phyloP scores from a whole-genome alignment of 2,329 filamentous ascomycete genomes.

The Arthroderma sp. region DNA sequence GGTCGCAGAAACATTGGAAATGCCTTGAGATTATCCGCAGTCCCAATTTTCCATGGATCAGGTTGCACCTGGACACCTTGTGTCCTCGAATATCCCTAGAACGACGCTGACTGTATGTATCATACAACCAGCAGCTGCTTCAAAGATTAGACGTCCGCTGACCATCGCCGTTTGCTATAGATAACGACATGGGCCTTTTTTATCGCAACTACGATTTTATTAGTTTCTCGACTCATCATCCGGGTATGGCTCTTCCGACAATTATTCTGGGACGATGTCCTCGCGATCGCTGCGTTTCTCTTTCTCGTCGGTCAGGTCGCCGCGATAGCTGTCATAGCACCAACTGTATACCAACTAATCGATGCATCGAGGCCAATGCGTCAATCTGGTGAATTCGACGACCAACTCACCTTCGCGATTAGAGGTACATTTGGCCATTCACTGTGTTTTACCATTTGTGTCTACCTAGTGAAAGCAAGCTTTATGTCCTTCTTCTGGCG shows the following conservation, averaged over 20 bases:
- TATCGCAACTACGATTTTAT: constrained; percentile 4
- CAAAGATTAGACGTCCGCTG: too few species aligned
- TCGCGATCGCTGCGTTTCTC: constrained; percentile 3
- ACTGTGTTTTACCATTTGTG: constrained; percentile 2
- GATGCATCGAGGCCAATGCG: background rate
- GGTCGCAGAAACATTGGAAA: too few species aligned
- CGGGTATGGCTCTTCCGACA: constrained; percentile 7
- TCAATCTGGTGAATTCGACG: constrained; percentile 4
- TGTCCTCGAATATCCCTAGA: too few species aligned
- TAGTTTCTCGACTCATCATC: constrained; percentile 5
- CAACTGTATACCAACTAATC: constrained; percentile 6
- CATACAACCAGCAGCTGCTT: too few species aligned
- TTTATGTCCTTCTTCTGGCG: constrained; percentile 8
- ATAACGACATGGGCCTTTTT: constrained; percentile 8
- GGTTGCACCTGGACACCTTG: too few species aligned
- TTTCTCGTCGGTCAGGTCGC: constrained; percentile 4
- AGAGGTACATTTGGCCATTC: constrained; percentile 3
- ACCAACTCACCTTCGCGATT: constrained; percentile 5
- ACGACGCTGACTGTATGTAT: too few species aligned
- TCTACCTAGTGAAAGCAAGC: constrained; percentile 8
- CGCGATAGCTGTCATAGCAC: constrained; percentile 3
- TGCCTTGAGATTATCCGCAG: too few species aligned
- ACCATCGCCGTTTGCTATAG: background rate
- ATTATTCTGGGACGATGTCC: constrained; percentile 9
- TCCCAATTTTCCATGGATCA: too few species aligned